Evolutionary conservation across 2,329 filamentous ascomycete genomes (phyloP), one percentile per base, ranked within the genome.

Genomic region (Neophaeococcomyces mojaviensis): DNA sequence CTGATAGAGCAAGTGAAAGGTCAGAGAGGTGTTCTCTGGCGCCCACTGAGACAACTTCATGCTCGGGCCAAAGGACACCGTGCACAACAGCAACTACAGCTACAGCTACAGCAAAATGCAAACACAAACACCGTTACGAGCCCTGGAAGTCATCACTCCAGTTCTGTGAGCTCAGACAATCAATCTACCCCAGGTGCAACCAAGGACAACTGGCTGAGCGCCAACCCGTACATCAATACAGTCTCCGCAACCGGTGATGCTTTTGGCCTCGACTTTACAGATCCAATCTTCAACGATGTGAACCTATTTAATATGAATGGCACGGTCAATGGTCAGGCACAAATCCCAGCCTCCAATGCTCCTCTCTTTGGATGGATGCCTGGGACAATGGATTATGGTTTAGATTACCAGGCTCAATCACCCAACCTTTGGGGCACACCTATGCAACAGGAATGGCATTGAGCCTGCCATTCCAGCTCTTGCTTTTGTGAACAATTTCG

Each of bases 11-110:
- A 53, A 18, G 55, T 54, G 13, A 61, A 64, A 19, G 62, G 64
- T n/a, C 72, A 69, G 45, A 72, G 71, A 42, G 74, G 76, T 2
- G 76, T 78, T 64, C 62, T 84, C 0, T 84, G 81, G 81, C 73
- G 75, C 35, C 80, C 80, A 1, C 64, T 85, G 38, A 67, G 72
- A 20, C 79, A 76, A 51, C 64, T 84, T 2, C 75, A 83, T 63
- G 69, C 69, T 12, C 78, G 77, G 57, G 81, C 81, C 10, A 66
- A 67, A 36, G 68, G 69, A 10, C 74, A 72, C 35, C 68, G 79
- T 39, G 71, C 70, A 46, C 77, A 79, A 45, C 57, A 61, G 37
- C 51, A 61, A 3, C 9, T n/a, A 9, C 37, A 24, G 48, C 57
- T 22, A 20, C 46, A 32, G 49, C 18, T 38, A 20, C 46, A 32